Conservation (phyloP, 1,284 basidiomycete genomes). For the Cryptococcus sp. region DNA sequence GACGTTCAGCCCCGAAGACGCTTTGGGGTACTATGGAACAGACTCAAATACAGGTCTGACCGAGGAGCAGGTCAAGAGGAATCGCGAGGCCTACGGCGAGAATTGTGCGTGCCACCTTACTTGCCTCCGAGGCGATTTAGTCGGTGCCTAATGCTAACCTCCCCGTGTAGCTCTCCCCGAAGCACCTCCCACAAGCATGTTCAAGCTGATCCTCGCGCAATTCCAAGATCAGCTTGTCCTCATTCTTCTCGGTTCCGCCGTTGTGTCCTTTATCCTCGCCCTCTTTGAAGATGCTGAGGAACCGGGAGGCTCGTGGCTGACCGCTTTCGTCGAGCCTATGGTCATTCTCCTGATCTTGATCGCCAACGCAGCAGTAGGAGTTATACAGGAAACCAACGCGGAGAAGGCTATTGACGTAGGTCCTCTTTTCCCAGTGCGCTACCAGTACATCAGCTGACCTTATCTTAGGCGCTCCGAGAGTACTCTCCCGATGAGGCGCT, state of each 20-base stretch:
- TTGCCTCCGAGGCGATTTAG: not conserved
- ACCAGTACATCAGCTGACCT: not conserved
- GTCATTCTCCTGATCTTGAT: conserved; percentile 92
- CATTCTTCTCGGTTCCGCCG: conserved; percentile 86
- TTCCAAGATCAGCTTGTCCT: conserved; percentile 97
- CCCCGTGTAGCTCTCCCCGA: conserved; percentile 73
- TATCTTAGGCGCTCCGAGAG: conserved; percentile 79
- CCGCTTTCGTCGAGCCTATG: conserved; percentile 86
- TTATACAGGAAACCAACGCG: conserved; percentile 91
- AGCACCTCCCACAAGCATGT: conserved; percentile 83
- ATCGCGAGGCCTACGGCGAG: conserved; percentile 76
- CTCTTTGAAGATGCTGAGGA: conserved; percentile 70
- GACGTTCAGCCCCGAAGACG: conserved; percentile 48
- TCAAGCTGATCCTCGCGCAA: conserved; percentile 92
- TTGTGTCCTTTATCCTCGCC: conserved; percentile 85
- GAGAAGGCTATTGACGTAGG: conserved; percentile 92
- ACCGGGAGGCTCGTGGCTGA: conserved; percentile 62
- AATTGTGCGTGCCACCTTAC: conserved; percentile 64
- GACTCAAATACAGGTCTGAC: conserved; percentile 41
- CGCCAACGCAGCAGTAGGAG: conserved; percentile 91
- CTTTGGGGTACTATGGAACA: conserved; percentile 46
- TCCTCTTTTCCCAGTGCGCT: conserved; percentile 18
- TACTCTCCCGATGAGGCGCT: conserved; percentile 94
- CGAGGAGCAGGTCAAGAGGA: conserved; percentile 59
- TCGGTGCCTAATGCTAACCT: not conserved